Base-by-base conservation (phyloP, 2,329 filamentous ascomycete species). In the Stagonosporopsis chrysanthemi region DNA sequence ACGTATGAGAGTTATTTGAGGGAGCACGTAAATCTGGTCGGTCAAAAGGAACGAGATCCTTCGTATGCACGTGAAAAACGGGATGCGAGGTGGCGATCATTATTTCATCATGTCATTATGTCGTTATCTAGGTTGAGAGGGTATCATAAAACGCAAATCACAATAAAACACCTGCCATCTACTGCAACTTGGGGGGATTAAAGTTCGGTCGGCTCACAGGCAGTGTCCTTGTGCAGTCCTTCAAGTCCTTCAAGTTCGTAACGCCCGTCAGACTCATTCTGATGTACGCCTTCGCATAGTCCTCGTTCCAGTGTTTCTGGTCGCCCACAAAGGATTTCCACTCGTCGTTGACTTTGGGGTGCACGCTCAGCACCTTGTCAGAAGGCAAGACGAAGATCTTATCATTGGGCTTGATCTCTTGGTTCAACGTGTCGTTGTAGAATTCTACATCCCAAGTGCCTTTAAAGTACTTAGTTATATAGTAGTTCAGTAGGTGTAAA, bases 381-480 rank as follows among this genome's bases (percentile, higher is more conserved):
- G 59, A 65, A 5, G 71, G 71, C 2, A 74, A 60, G 0, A 72
- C 66, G 17, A 75, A 74, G 31, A 72, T 67, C 11, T 67, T 64
- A n/a, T 61, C 48, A 8, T 56, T 57, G 5, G 50, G 38, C 4
- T 45, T 50, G 11, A 64, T 66, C n/a, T 14, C 26, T 17, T 53
- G 50, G 24, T 69, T 63, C 5, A 75, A 58, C 3, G 74, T 77
- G 39, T 78, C 67, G 51, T 69, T 66, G 67, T 84, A 86, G 66
- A 80, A 86, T 7, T 73, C 67, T 0, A 78, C 78, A 58, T 86
- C 83, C 81, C 82, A 85, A 0, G 80, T 69, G 19, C 19, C 19
- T 19, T 19, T 19, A 19, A 19, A 19, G 19, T 19, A 19, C 2
- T 19, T 19, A 19, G 19, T 19, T 19, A 19, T 3, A 19, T 19